A percentile compares a stretch with the other conserved stretches of the same genome.
Conservation (phyloP, 2,329 filamentous ascomycete species). For the Beauveria varroae region DNA sequence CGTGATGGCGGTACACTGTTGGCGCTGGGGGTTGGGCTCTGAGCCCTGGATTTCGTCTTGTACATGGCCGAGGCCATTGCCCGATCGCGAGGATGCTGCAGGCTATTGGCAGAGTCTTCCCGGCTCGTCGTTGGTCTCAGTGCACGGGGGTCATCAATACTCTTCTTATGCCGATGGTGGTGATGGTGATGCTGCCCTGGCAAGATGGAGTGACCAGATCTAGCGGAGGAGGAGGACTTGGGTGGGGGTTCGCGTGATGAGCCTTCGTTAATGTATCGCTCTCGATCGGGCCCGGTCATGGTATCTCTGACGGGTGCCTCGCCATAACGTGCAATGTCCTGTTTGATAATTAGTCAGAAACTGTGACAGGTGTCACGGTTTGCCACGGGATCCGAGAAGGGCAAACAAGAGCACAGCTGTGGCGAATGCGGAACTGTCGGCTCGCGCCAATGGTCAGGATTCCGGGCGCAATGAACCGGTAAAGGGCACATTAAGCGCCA, state of each 20-base stretch:
- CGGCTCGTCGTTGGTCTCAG: conserved; percentile 66
- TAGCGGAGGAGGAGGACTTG: conserved; percentile 56
- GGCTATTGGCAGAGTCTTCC: conserved; percentile 59
- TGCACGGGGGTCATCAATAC: conserved; percentile 57
- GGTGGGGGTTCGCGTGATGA: conserved; percentile 40
- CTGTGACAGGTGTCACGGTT: conserved; percentile 8
- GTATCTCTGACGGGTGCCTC: conserved; percentile 69
- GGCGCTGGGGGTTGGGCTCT: conserved; percentile 75
- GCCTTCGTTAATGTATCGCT: conserved; percentile 52
- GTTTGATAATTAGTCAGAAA: conserved; percentile 17
- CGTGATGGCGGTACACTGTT: conserved; percentile 51
- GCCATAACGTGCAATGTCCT: conserved; percentile 71
- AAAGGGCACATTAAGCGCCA: conserved; percentile 8
- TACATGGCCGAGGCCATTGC: conserved; percentile 38
- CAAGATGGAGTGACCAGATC: conserved; percentile 42
- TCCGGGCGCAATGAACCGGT: conserved; percentile 5
- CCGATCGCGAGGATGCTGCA: conserved; percentile 43
- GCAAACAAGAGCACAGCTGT: neutral
- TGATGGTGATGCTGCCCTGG: conserved; percentile 46
- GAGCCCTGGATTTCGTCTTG: conserved; percentile 51
- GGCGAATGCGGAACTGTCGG: conserved; percentile 1
- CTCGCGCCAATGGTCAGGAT: conserved; percentile 5
- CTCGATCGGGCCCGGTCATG: conserved; percentile 61
- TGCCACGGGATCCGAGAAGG: neutral
- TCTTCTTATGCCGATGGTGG: conserved; percentile 55